phyloP scores from a whole-genome alignment of 2,329 filamentous ascomycete genomes.

The Talaromyces piceae region DNA sequence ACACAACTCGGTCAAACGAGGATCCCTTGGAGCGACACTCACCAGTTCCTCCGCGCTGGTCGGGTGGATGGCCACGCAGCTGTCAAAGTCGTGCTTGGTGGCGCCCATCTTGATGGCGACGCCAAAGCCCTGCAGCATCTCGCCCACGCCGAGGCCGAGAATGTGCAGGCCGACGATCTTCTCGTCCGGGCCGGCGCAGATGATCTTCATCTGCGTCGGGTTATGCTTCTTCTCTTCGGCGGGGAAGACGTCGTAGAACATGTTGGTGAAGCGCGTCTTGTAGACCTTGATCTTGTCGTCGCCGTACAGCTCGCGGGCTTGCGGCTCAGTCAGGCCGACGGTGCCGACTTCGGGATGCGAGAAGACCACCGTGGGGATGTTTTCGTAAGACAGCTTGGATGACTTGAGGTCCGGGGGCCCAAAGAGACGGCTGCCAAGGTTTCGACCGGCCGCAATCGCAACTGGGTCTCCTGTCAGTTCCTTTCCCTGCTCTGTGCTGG shows the following conservation, averaged over 20 bases:
- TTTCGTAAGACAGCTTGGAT: slow-evolving; percentile 42
- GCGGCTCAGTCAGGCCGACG: slow-evolving; percentile 43
- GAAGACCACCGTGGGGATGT: slow-evolving; percentile 48
- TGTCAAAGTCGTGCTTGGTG: slow-evolving; percentile 69
- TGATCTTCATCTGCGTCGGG: slow-evolving; percentile 45
- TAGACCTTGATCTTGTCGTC: slow-evolving; percentile 46
- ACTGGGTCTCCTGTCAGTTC: slow-evolving; percentile 25
- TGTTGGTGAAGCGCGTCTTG: slow-evolving; percentile 42
- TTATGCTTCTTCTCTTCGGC: slow-evolving; percentile 43
- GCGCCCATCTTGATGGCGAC: slow-evolving; percentile 75
- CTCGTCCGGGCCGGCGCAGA: slow-evolving; percentile 43
- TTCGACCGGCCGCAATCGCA: slow-evolving; percentile 45
- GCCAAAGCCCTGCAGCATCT: slow-evolving; percentile 71
- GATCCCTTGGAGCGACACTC: background rate
- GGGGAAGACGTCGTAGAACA: slow-evolving; percentile 43
- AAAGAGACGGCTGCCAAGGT: slow-evolving; percentile 44
- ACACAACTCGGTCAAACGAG: background rate
- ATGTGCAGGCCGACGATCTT: slow-evolving; percentile 47
- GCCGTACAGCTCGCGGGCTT: slow-evolving; percentile 41
- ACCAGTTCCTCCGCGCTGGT: slow-evolving; percentile 71
- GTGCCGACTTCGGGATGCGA: slow-evolving; percentile 45
- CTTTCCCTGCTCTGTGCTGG: background rate
- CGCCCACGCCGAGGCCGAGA: slow-evolving; percentile 40
- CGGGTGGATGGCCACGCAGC: slow-evolving; percentile 67
- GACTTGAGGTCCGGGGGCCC: slow-evolving; percentile 38